Percentiles rank a stretch among this genome's conserved stretches.
Evolutionary conservation across 2,329 filamentous ascomycete genomes (phyloP).

Genomic region (Phaeosphaeriaceae sp.): DNA sequence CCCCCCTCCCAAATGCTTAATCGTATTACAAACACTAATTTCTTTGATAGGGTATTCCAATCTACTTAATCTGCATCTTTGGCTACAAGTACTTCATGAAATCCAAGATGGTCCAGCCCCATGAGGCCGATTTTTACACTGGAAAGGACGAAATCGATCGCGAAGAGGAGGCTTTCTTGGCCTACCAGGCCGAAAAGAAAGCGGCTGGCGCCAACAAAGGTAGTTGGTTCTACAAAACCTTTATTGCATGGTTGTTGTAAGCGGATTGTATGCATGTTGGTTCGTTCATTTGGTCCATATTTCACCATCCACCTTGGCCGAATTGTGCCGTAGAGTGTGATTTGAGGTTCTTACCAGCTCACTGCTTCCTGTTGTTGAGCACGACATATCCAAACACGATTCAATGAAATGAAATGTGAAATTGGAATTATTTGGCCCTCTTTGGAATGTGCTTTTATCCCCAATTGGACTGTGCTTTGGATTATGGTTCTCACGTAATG

Average conservation of each 20-base stretch:
- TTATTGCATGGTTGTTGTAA: slow-evolving; percentile 68
- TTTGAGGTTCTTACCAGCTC: neutral
- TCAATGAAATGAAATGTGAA: no score
- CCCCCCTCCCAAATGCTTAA: neutral
- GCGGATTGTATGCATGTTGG: slow-evolving; percentile 1
- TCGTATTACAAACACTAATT: slow-evolving; percentile 60
- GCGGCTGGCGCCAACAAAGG: slow-evolving; percentile 44
- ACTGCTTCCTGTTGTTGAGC: neutral
- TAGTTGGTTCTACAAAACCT: slow-evolving; percentile 63
- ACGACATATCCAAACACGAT: no score
- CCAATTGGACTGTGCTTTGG: no score
- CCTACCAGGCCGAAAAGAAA: slow-evolving; percentile 54
- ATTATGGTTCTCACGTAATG: no score
- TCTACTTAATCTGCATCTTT: slow-evolving; percentile 71
- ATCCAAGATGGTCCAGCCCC: slow-evolving; percentile 55
- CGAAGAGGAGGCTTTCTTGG: slow-evolving; percentile 74
- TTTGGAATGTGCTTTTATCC: no score
- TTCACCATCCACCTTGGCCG: neutral
- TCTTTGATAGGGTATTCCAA: slow-evolving; percentile 73
- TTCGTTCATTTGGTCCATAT: neutral
- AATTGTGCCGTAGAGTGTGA: neutral
- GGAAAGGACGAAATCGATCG: slow-evolving; percentile 76
- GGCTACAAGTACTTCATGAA: slow-evolving; percentile 53
- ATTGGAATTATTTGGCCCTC: no score
- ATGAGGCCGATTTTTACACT: slow-evolving; percentile 71